These are phyloP conservation scores for Solanum appendiculatum DNA, from an alignment of 257 asterid genomes.

Conservation along the genomic window DNA sequence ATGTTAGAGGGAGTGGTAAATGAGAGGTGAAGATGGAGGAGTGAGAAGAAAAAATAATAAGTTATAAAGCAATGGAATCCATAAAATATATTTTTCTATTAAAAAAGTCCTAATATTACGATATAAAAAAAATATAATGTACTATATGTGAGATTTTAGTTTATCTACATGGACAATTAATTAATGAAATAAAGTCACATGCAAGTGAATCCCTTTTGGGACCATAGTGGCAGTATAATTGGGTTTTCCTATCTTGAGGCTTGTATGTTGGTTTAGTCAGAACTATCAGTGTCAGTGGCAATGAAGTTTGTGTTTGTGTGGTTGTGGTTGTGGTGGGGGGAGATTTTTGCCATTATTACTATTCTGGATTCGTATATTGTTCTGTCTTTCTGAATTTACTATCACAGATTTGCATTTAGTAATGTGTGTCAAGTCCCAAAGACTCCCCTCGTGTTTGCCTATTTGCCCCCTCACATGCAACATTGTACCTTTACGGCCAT, in stretches of 20 bases:
- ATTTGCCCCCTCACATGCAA: conserved; percentile 22
- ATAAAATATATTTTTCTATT: too few species aligned
- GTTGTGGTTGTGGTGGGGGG: neutral
- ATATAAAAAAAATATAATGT: too few species aligned
- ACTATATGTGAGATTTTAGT: too few species aligned
- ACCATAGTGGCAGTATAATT: neutral
- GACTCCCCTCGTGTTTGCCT: neutral
- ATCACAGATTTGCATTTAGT: neutral
- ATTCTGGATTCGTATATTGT: neutral
- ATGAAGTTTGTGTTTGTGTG: neutral
- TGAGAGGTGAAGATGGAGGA: too few species aligned
- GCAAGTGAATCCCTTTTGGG: neutral
- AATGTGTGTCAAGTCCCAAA: neutral
- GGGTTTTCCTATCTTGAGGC: neutral
- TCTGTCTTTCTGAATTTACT: neutral
- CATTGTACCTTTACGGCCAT: conserved; percentile 8
- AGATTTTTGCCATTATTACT: neutral
- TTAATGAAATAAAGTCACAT: neutral
- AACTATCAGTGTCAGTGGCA: conserved; percentile 12
- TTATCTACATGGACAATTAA: neutral
- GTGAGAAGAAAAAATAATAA: too few species aligned
- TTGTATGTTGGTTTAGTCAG: conserved; percentile 12
- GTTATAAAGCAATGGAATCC: too few species aligned
- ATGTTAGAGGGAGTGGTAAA: too few species aligned
- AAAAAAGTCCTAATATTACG: too few species aligned